These are phyloP conservation scores for Erythrophleum ivorense DNA, from an alignment of 331 rosid species.

Conservation along the genomic window DNA sequence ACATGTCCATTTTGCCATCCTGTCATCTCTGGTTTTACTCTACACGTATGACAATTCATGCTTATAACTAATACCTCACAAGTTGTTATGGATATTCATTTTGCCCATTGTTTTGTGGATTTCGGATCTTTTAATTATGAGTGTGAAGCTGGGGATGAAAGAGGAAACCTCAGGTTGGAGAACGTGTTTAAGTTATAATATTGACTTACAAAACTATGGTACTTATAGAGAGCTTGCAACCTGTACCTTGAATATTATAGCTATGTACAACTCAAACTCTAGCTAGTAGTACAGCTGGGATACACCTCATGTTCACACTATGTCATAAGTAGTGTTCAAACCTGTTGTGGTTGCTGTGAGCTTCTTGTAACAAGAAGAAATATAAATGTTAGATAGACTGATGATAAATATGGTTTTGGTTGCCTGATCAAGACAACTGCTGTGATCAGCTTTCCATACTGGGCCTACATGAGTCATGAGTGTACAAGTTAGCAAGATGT, in stretches of 20 bases:
- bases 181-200: neutral
- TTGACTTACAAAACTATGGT: neutral
- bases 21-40: conserved; percentile 8
- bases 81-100: neutral
- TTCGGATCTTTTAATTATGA: conserved; percentile 11
- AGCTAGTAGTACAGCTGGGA: neutral
- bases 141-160: neutral
- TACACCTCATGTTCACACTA: neutral
- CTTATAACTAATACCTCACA: neutral
- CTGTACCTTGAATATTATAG: neutral
- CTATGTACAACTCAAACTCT: neutral
- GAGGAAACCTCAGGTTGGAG: neutral
- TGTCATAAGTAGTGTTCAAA: neutral
- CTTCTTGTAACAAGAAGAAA: neutral
- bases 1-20: conserved; percentile 33
- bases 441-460: neutral
- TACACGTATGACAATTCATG: conserved; percentile 17
- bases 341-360: neutral
- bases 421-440: neutral
- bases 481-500: neutral
- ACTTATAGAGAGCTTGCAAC: neutral
- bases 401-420: neutral
- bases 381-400: neutral
- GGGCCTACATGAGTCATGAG: neutral
- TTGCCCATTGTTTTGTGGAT: conserved; percentile 25